These are phyloP conservation scores for Xylogone sp. DNA, from an alignment of 2,329 filamentous ascomycete species.

Conservation along the genomic window DNA sequence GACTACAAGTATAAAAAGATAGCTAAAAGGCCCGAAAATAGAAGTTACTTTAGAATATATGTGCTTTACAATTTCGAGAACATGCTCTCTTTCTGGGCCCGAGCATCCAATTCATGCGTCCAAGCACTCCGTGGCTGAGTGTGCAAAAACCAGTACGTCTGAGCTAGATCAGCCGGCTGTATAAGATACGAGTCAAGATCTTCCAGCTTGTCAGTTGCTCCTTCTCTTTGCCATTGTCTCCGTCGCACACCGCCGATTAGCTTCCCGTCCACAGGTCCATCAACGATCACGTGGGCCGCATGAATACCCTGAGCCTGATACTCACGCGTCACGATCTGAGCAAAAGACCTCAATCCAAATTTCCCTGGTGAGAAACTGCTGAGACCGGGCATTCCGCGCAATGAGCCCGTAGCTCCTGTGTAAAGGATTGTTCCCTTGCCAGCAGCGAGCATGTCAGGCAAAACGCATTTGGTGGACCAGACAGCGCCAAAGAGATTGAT, in stretches of 20 bases:
- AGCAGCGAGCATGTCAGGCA: slow-evolving; percentile 15
- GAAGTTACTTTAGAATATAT: too few relatives aligned
- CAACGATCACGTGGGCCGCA: slow-evolving; percentile 74
- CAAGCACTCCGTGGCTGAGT: slow-evolving; percentile 74
- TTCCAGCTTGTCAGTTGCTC: slow-evolving; percentile 23
- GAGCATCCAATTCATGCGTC: slow-evolving; percentile 74
- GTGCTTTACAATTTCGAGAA: slow-evolving; percentile 14
- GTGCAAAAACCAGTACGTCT: slow-evolving; percentile 79
- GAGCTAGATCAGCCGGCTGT: slow-evolving; percentile 61
- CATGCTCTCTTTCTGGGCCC: slow-evolving; percentile 31
- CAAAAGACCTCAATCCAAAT: slow-evolving; percentile 69
- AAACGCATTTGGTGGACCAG: slow-evolving; percentile 14
- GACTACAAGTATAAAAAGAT: too few relatives aligned
- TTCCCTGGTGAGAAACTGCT: slow-evolving; percentile 71
- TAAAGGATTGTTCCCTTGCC: slow-evolving; percentile 54
- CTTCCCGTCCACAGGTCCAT: slow-evolving; percentile 58
- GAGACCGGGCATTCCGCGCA: slow-evolving; percentile 67
- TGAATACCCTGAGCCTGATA: slow-evolving; percentile 80
- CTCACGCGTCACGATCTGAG: slow-evolving; percentile 72
- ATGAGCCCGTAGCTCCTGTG: slow-evolving; percentile 76
- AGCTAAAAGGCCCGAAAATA: too few relatives aligned
- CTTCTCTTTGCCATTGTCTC: slow-evolving; percentile 38
- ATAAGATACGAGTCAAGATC: slow-evolving; percentile 13
- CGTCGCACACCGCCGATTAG: slow-evolving; percentile 36
- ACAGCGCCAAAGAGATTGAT: slow-evolving; percentile 20